Conservation (phyloP, 1,139 yeast genomes). For the Candida sanyaensis region DNA sequence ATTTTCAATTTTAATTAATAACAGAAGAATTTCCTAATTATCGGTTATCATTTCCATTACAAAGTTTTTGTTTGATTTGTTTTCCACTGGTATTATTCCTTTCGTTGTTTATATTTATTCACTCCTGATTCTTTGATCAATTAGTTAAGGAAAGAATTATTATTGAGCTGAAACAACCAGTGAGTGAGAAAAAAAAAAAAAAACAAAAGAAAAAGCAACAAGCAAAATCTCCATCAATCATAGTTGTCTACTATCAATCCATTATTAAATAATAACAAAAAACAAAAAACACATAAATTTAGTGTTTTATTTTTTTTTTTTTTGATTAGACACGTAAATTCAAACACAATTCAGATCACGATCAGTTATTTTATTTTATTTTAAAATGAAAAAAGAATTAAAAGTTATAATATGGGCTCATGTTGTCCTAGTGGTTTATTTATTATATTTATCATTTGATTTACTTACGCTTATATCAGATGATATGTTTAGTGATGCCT, state of each 20-base stretch:
- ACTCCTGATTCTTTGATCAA: too few relatives aligned
- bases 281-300: neutral
- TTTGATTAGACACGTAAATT: too few relatives aligned
- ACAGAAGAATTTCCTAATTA: neutral
- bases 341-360: neutral
- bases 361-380: neutral
- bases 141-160: neutral
- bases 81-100: neutral
- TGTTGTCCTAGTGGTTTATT: conserved; percentile 51
- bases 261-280: neutral
- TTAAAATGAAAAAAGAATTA: conserved; percentile 56
- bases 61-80: neutral
- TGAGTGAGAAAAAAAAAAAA: neutral
- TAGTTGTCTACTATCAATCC: neutral
- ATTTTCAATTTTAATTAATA: too few relatives aligned
- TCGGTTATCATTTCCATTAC: too few relatives aligned
- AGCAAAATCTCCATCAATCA: too few relatives aligned
- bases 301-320: too few relatives aligned
- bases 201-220: neutral
- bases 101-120: neutral
- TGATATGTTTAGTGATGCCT: conserved; percentile 65
- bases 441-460: conserved; percentile 69
- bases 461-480: conserved; percentile 75
- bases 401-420: conserved; percentile 62
- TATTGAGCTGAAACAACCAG: too few relatives aligned